Evolutionary conservation across 2,329 filamentous ascomycete species (phyloP), one percentile per base, ranked within the genome.

Genomic region (Aureobasidium sp.): DNA sequence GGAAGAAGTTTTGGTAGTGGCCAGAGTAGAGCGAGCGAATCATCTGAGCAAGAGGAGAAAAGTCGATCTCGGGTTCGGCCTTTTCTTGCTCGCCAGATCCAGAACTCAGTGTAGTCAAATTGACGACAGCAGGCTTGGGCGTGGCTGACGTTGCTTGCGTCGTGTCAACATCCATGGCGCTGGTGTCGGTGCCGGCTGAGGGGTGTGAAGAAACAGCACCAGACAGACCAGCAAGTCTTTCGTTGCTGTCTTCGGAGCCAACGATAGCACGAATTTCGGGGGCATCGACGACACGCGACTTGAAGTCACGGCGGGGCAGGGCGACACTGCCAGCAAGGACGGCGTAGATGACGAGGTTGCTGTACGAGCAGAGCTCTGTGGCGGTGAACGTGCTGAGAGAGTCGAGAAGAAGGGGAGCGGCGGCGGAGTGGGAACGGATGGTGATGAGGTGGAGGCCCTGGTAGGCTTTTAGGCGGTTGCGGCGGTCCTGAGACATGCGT

Each of bases 391-490:
- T 98, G 24, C 91, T 96, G 61, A 98, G 79, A 66, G 89, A 95
- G 77, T 98, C 93, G 65, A 98, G 88, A 47, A 98, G 85, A 10
- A 96, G 81, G 35, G 93, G 91, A n/a, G 53, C 93, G 35, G 90
- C 90, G 55, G 88, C 77, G 69, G 84, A 88, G 77, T 97, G 90
- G 57, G 90, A 90, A 62, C 93, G 90, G 60, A 93, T 82, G 21
- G 91, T 97, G 61, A 98, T 84, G 55, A 95, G 81, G 68, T 97
- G 86, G 53, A 98, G 79, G 58, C 93, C 93, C 68, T 95, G 90
- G 79, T 98, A 98, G 61, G 93, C 93, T 84, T 98, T 98, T 66
- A 98, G 83, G 57, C 93, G 86, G 77, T 98, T 98, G 69, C 93
- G 86, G 60, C 93, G 87, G 70, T 98, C 93, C 52, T 54, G 35